Conservation (phyloP, 225 moss, liverwort and hornwort genomes). For the Pleurozium schreberi region DNA sequence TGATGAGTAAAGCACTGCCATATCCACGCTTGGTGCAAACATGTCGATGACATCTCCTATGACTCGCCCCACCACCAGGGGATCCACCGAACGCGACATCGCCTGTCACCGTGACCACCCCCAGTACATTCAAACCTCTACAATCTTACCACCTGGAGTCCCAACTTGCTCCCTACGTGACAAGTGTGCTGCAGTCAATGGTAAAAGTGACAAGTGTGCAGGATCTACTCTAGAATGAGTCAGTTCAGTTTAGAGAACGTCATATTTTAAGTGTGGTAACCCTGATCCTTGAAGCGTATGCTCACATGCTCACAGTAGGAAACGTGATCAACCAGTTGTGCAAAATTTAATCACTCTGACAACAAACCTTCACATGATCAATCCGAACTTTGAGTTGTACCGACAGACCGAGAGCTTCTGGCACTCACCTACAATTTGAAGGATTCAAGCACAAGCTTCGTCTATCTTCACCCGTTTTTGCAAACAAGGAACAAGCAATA, state of each 20-base stretch:
- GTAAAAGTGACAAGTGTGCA: neutral
- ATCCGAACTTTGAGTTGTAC: neutral
- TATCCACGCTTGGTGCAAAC: constrained; percentile 68
- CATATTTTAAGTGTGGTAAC: neutral
- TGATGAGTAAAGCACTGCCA: constrained; percentile 62
- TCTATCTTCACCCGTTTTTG: neutral
- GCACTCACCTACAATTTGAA: neutral
- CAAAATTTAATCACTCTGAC: neutral
- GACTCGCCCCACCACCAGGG: constrained; percentile 86
- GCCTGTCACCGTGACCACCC: neutral
- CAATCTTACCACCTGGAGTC: neutral
- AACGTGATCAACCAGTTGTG: neutral
- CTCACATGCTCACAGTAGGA: neutral
- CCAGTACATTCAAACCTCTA: neutral
- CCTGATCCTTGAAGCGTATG: neutral
- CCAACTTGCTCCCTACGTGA: neutral
- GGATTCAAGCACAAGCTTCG: neutral
- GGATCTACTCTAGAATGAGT: neutral
- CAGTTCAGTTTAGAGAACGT: neutral
- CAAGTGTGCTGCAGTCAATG: neutral
- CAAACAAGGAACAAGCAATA: neutral
- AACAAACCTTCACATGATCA: neutral
- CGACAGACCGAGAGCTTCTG: neutral
- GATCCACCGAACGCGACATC: constrained; percentile 95
- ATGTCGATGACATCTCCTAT: constrained; percentile 92